Percentiles rank a stretch among this genome's conserved stretches.
Evolutionary conservation across 73 alveolate genomes (phyloP).

Genomic region (Paramecium pentaurelia): DNA sequence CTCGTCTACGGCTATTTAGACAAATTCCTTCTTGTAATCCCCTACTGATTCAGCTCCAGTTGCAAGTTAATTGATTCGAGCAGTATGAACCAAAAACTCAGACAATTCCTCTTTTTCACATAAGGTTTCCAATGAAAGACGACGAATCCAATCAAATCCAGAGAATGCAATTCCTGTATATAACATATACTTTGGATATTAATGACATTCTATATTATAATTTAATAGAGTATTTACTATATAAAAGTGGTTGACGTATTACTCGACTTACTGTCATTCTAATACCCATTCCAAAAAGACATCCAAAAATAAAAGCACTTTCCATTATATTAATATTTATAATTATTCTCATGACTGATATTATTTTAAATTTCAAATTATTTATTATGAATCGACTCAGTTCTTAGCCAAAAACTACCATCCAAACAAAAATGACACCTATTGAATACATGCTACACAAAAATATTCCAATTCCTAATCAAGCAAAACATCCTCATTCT

Average conservation of each 20-base stretch:
- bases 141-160: slow-evolving; percentile 21
- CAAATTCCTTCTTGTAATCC: slow-evolving; percentile 3
- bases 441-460: background rate
- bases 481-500: background rate
- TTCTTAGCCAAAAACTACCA: background rate
- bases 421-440: background rate
- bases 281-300: background rate
- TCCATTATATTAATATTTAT: background rate
- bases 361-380: background rate
- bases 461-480: background rate
- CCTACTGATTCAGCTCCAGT: background rate
- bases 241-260: background rate
- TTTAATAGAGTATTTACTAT: background rate
- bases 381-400: background rate
- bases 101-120: slow-evolving; percentile 4
- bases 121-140: background rate
- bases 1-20: slow-evolving; percentile 11
- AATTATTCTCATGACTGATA: background rate
- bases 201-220: background rate
- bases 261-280: background rate
- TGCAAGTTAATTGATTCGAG: background rate
- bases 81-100: background rate
- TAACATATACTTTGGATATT: background rate
- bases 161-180: background rate
- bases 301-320: slow-evolving; percentile 31